Conservation (phyloP, 345 rosid genomes). For the Capsella bursapastoris region DNA sequence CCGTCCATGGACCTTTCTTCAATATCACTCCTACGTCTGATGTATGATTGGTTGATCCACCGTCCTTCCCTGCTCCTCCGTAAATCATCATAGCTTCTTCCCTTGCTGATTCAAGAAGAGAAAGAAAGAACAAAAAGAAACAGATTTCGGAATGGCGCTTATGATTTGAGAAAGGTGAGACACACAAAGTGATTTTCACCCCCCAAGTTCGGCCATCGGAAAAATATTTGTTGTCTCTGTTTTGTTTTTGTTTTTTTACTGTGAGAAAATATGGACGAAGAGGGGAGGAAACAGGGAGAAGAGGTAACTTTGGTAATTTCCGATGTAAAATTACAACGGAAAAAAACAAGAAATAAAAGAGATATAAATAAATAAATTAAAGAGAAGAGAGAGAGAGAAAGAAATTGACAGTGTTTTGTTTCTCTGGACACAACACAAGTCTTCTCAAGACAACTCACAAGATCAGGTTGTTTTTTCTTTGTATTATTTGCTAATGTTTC, state of each 20-base stretch:
- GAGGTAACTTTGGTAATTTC: conserved; percentile 30
- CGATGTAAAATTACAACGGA: conserved; percentile 36
- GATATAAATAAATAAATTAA: conserved; percentile 20
- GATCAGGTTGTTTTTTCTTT: conserved; percentile 18
- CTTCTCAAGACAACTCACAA: conserved; percentile 44
- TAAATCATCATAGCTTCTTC: conserved; percentile 41
- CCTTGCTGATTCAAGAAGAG: not conserved
- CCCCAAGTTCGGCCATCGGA: conserved; percentile 32
- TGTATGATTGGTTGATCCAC: conserved; percentile 37
- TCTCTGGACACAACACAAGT: conserved; percentile 43
- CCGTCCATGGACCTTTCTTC: conserved; percentile 70
- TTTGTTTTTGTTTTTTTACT: conserved; percentile 3
- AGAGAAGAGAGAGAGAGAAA: conserved; percentile 1
- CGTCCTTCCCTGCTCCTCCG: conserved; percentile 40
- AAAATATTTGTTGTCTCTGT: not conserved
- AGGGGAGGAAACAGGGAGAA: not conserved
- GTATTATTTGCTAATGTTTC: not conserved
- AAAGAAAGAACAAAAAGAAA: not conserved
- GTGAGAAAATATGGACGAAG: conserved; percentile 25
- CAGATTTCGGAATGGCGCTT: conserved; percentile 26
- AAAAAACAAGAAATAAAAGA: conserved; percentile 35
- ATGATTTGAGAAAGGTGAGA: conserved; percentile 23
- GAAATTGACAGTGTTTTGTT: conserved; percentile 35
- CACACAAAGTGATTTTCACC: conserved; percentile 35
- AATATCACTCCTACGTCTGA: conserved; percentile 35